Evolutionary conservation across 2,329 filamentous ascomycete species (phyloP).

Genomic region (Fusarium newnesense): DNA sequence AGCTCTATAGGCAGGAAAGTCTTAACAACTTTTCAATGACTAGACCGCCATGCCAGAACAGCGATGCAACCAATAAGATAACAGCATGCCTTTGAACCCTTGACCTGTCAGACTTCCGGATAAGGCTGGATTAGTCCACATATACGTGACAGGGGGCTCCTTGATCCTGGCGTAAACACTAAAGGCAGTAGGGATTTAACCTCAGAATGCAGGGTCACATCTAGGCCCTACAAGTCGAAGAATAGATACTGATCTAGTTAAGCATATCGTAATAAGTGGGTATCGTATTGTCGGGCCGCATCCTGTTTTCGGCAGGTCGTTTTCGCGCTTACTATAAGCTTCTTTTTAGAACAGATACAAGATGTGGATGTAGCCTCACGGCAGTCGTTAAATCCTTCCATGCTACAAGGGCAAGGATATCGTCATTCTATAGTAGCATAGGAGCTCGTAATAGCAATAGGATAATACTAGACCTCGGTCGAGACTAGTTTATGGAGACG

Average conservation of each 20-base stretch:
- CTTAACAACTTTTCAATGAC: too few relatives aligned
- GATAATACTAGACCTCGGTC: neutral
- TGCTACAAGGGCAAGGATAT: neutral
- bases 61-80: neutral
- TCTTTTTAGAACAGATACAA: neutral
- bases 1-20: neutral
- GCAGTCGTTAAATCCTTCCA: neutral
- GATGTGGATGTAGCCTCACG: neutral
- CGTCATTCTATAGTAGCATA: neutral
- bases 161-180: neutral
- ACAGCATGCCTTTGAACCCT: neutral
- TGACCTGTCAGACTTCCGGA: neutral
- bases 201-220: neutral
- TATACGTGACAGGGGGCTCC: neutral
- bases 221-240: accelerated
- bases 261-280: too few relatives aligned
- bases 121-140: neutral
- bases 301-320: neutral
- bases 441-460: neutral
- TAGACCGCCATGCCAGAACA: accelerated
- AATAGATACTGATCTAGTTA: neutral
- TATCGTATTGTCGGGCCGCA: accelerated
- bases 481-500: neutral
- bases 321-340: neutral
- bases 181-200: neutral